These are phyloP conservation scores for Fusarium sp. DNA, from an alignment of 2,329 filamentous ascomycete species.

Conservation along the genomic window DNA sequence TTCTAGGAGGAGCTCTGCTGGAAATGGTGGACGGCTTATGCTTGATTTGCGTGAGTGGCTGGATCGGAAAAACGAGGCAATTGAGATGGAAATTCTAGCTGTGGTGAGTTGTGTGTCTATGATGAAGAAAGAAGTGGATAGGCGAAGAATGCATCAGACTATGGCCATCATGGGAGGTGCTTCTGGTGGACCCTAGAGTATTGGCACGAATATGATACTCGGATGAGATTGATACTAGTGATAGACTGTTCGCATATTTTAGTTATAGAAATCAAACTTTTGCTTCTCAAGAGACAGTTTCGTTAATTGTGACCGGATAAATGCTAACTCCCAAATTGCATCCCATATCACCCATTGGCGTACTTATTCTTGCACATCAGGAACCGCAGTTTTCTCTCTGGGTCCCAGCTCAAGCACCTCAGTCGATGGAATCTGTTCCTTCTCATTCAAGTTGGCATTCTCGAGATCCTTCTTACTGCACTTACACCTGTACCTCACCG, in stretches of 20 bases:
- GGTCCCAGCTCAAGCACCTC: conserved; percentile 36
- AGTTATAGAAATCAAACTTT: neutral
- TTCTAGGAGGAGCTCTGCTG: conserved; percentile 50
- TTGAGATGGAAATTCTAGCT: conserved; percentile 59
- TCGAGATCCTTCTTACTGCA: conserved; percentile 53
- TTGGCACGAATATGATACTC: neutral
- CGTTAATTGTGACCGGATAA: neutral
- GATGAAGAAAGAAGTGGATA: conserved; percentile 73
- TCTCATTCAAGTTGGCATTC: conserved; percentile 39
- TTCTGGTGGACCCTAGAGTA: conserved; percentile 8
- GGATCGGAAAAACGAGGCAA: conserved; percentile 45
- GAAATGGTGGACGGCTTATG: conserved; percentile 60
- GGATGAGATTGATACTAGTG: neutral
- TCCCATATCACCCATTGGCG: neutral
- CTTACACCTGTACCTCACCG: conserved; percentile 53
- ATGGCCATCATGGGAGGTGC: conserved; percentile 52
- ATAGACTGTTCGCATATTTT: neutral
- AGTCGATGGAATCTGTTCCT: conserved; percentile 39
- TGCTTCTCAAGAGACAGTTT: neutral
- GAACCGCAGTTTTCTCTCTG: conserved; percentile 39
- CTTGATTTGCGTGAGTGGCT: conserved; percentile 52
- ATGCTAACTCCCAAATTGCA: neutral
- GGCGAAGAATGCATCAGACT: conserved; percentile 61
- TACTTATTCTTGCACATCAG: conserved; percentile 32
- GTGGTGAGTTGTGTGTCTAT: conserved; percentile 67